These are phyloP conservation scores for Eucalyptus sp. DNA, from an alignment of 345 rosid species.

Conservation along the genomic window DNA sequence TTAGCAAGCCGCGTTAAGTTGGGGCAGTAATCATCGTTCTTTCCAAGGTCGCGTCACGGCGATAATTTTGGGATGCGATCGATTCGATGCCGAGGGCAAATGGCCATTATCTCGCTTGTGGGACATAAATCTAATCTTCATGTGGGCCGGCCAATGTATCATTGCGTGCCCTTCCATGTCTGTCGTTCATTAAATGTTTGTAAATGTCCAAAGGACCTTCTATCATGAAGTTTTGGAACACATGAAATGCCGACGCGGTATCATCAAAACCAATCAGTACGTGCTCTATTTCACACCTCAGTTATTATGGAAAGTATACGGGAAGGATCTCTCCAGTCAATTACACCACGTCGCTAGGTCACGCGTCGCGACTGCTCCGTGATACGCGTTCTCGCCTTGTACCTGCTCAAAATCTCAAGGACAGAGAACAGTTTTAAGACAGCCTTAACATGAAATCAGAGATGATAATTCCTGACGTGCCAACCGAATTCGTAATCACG, in stretches of 20 bases:
- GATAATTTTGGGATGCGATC: not conserved
- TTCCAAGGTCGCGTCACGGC: not conserved
- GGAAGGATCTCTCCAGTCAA: not conserved
- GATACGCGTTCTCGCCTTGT: not conserved
- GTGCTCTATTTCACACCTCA: not conserved
- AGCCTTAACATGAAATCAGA: not conserved
- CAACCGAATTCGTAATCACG: not conserved
- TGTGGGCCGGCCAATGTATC: not conserved
- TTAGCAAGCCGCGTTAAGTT: not conserved
- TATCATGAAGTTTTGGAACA: not conserved
- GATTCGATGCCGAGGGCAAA: not conserved
- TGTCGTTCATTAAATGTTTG: not conserved
- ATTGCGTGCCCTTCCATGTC: not conserved
- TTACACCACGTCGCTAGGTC: not conserved
- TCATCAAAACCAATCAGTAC: not conserved
- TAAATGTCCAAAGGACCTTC: not conserved
- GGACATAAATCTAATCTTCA: not conserved
- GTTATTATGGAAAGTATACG: not conserved
- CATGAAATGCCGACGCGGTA: not conserved
- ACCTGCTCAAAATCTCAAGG: not conserved
- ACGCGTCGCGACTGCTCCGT: not conserved
- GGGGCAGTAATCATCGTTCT: not conserved
- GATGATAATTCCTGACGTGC: not conserved
- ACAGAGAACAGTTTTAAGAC: not conserved
- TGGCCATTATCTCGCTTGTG: not conserved